Evolutionary conservation across 169 alveolate genomes (phyloP).

Genomic region (Eimeria necatrix): DNA sequence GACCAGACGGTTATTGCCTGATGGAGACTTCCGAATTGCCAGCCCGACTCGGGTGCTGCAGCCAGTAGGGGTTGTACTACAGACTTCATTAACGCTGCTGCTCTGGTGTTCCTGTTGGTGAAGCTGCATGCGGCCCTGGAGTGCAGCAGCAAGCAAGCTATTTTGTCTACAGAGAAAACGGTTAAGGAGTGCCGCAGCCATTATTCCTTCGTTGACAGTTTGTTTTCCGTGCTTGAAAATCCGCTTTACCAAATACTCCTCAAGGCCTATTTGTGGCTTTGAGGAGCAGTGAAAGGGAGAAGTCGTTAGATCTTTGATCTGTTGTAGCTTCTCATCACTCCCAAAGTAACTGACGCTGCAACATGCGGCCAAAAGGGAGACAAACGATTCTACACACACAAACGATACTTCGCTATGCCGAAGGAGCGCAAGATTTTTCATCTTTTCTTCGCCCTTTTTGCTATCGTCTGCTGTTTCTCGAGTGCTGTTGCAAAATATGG

Average conservation of each 20-base stretch:
- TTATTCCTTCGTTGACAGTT: slow-evolving; percentile 53
- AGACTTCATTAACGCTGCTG: neutral
- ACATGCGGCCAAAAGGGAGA: slow-evolving; percentile 28
- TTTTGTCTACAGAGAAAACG: slow-evolving; percentile 66
- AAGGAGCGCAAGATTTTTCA: neutral
- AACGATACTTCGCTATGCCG: slow-evolving; percentile 59
- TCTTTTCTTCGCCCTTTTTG: neutral
- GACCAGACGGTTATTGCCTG: slow-evolving; percentile 4
- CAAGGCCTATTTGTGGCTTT: slow-evolving; percentile 60
- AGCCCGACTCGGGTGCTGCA: neutral
- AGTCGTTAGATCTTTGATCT: slow-evolving; percentile 29
- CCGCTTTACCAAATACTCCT: slow-evolving; percentile 63
- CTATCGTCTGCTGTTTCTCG: neutral
- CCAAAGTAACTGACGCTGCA: slow-evolving; percentile 65
- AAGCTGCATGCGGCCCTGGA: neutral
- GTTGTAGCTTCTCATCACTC: slow-evolving; percentile 42
- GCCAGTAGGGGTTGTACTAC: neutral
- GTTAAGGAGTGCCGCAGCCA: slow-evolving; percentile 56
- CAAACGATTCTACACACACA: slow-evolving; percentile 58
- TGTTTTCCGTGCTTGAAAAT: slow-evolving; percentile 69
- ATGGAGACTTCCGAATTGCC: neutral
- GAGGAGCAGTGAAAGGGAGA: slow-evolving; percentile 70
- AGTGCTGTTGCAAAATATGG: neutral
- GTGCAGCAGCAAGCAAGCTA: slow-evolving; percentile 46
- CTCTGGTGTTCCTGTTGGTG: slow-evolving; percentile 14